Evolutionary conservation across 352 stramenopile species (phyloP).

Genomic region (Phytophthora capsici): DNA sequence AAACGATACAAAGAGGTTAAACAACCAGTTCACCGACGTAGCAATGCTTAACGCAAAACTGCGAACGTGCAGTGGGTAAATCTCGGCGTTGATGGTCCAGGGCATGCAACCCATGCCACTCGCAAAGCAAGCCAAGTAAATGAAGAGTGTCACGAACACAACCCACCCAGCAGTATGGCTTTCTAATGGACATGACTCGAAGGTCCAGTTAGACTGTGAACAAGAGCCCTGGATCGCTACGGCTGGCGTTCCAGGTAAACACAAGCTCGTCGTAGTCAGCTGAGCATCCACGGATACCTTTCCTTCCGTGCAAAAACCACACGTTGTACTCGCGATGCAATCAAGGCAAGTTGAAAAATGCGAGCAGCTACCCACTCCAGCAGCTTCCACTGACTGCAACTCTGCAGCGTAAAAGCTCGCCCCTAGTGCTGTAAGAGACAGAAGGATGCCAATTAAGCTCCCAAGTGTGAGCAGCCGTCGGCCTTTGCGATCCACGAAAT

Average conservation of each 20-base stretch:
- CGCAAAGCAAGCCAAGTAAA: conserved; percentile 83
- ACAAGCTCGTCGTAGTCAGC: conserved; percentile 26
- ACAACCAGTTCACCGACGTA: conserved; percentile 93
- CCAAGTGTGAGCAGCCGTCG: conserved; percentile 35
- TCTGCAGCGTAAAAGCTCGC: conserved; percentile 41
- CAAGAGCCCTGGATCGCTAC: conserved; percentile 29
- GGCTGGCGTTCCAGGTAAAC: conserved; percentile 32
- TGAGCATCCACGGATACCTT: neutral
- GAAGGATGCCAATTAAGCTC: conserved; percentile 30
- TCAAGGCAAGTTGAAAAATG: conserved; percentile 65
- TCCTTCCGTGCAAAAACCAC: conserved; percentile 47
- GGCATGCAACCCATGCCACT: conserved; percentile 90
- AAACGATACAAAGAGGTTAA: conserved; percentile 93
- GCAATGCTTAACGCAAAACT: conserved; percentile 89
- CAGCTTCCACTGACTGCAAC: conserved; percentile 24
- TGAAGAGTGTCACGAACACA: conserved; percentile 71
- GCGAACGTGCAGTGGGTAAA: conserved; percentile 92
- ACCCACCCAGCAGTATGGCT: conserved; percentile 49
- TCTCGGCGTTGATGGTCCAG: conserved; percentile 97
- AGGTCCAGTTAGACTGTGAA: conserved; percentile 44
- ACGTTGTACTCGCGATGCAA: conserved; percentile 65
- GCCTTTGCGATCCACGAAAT: conserved; percentile 36
- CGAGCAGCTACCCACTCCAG: conserved; percentile 43
- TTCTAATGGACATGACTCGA: conserved; percentile 54
- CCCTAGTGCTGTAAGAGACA: conserved; percentile 34